phyloP scores from a whole-genome alignment of 176 grass and related monocot genomes.

The Tuctoria greenei region DNA sequence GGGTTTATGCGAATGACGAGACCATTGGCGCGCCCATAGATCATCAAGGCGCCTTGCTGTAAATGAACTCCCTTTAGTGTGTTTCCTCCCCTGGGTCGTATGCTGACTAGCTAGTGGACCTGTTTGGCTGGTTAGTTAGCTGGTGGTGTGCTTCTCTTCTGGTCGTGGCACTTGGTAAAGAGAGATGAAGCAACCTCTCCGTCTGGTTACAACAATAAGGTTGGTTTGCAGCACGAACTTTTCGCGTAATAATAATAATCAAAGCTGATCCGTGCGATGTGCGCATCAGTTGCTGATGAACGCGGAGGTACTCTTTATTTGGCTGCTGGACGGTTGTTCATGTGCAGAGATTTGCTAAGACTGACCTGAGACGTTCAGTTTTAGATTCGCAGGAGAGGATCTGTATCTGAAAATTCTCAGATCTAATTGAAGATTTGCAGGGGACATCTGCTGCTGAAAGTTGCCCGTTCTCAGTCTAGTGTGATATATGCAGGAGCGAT shows the following conservation, averaged over 20 bases:
- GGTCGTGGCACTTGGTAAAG: slow-evolving; percentile 28
- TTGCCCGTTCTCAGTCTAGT: background rate
- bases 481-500: background rate
- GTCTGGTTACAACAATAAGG: slow-evolving; percentile 45
- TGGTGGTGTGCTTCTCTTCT: slow-evolving; percentile 8
- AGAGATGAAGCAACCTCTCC: slow-evolving; percentile 39
- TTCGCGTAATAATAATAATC: slow-evolving; percentile 32
- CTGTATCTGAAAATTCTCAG: background rate
- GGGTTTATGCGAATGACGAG: slow-evolving; percentile 37
- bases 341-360: slow-evolving; percentile 6
- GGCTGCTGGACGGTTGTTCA: slow-evolving; percentile 10
- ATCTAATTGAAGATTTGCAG: background rate
- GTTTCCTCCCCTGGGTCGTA: slow-evolving; percentile 26
- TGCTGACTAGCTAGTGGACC: slow-evolving; percentile 40
- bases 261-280: background rate
- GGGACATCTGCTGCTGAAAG: background rate
- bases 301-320: no score
- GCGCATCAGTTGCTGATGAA: background rate
- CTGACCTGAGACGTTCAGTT: background rate
- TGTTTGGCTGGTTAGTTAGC: no score
- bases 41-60: slow-evolving; percentile 28
- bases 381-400: background rate
- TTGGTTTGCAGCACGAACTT: slow-evolving; percentile 8
- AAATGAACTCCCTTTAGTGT: slow-evolving; percentile 40
- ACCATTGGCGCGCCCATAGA: background rate